These are phyloP conservation scores for Chlorokybus atmophyticus DNA, from an alignment of 139 green algal genomes.

Conservation along the genomic window DNA sequence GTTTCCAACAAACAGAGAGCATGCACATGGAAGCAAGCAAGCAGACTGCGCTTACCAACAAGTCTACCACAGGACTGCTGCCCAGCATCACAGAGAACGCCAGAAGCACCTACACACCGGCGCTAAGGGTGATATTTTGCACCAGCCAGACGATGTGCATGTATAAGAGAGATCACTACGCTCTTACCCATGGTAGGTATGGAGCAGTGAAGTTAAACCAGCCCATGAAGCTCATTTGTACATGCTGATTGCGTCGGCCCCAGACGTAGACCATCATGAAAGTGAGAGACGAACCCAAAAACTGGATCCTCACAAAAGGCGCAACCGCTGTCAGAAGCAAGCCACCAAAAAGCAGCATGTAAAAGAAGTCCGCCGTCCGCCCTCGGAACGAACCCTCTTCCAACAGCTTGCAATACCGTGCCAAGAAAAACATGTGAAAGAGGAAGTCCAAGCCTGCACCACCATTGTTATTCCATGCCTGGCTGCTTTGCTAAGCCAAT, in stretches of 20 bases:
- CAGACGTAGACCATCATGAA: slow-evolving; percentile 98
- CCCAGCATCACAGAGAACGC: slow-evolving; percentile 84
- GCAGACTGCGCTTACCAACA: slow-evolving; percentile 62
- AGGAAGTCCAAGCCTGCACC: slow-evolving; percentile 96
- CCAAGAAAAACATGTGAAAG: slow-evolving; percentile 99
- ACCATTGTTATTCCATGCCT: too few relatives aligned
- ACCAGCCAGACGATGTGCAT: neutral
- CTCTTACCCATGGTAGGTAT: slow-evolving; percentile 87
- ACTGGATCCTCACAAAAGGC: slow-evolving; percentile 86
- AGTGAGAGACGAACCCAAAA: slow-evolving; percentile 84
- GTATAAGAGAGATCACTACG: slow-evolving; percentile 3
- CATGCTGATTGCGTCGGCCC: slow-evolving; percentile 75
- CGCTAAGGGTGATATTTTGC: neutral
- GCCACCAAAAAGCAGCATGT: slow-evolving; percentile 89
- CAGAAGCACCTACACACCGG: slow-evolving; percentile 55
- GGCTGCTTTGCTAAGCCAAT: too few relatives aligned
- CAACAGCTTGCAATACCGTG: slow-evolving; percentile 88
- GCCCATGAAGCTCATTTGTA: slow-evolving; percentile 89
- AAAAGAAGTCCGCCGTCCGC: slow-evolving; percentile 88
- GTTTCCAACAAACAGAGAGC: too few relatives aligned
- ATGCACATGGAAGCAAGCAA: too few relatives aligned
- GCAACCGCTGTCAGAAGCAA: slow-evolving; percentile 59
- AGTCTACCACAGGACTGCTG: slow-evolving; percentile 67
- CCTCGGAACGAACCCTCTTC: slow-evolving; percentile 93
- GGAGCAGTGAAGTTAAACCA: slow-evolving; percentile 97